Percentiles rank a stretch among this genome's conserved stretches.
Evolutionary conservation across 352 stramenopile species (phyloP).

Genomic region (Peronosclerospora sorghi): DNA sequence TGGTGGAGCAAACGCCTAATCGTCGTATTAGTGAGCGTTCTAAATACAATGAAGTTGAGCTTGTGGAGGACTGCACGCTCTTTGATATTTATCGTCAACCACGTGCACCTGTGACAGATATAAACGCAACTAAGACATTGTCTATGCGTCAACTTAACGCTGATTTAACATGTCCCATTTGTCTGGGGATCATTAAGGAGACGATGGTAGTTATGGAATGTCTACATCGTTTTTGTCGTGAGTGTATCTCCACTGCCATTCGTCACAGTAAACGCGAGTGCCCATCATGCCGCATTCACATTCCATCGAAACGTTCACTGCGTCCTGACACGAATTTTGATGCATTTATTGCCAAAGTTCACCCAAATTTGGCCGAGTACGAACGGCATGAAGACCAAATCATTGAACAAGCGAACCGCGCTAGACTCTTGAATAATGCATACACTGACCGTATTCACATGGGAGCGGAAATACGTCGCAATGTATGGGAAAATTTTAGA

Average conservation of each 20-base stretch:
- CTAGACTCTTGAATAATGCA: slow-evolving; percentile 75
- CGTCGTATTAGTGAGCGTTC: slow-evolving; percentile 45
- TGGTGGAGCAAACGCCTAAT: slow-evolving; percentile 32
- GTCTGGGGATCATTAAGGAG: slow-evolving; percentile 72
- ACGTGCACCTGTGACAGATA: slow-evolving; percentile 45
- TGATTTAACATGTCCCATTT: slow-evolving; percentile 84
- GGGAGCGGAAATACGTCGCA: slow-evolving; percentile 21
- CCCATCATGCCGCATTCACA: slow-evolving; percentile 83
- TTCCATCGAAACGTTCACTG: slow-evolving; percentile 78
- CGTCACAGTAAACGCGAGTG: slow-evolving; percentile 81
- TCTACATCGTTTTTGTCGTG: slow-evolving; percentile 85
- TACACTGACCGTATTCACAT: slow-evolving; percentile 55
- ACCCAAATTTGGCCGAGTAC: slow-evolving; percentile 74
- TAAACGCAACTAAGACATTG: slow-evolving; percentile 43
- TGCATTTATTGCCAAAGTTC: slow-evolving; percentile 73
- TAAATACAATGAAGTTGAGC: slow-evolving; percentile 80
- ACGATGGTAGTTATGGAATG: slow-evolving; percentile 88
- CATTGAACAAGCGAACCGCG: slow-evolving; percentile 69
- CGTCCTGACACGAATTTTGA: slow-evolving; percentile 81
- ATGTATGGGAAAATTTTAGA: slow-evolving; percentile 18
- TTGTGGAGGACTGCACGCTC: slow-evolving; percentile 82
- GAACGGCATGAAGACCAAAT: slow-evolving; percentile 71
- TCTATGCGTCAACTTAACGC: slow-evolving; percentile 60
- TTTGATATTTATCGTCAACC: slow-evolving; percentile 85
- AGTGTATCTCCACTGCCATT: slow-evolving; percentile 85